These are phyloP conservation scores for Pascua guehoae DNA, from an alignment of 1,284 basidiomycete species.

Conservation along the genomic window DNA sequence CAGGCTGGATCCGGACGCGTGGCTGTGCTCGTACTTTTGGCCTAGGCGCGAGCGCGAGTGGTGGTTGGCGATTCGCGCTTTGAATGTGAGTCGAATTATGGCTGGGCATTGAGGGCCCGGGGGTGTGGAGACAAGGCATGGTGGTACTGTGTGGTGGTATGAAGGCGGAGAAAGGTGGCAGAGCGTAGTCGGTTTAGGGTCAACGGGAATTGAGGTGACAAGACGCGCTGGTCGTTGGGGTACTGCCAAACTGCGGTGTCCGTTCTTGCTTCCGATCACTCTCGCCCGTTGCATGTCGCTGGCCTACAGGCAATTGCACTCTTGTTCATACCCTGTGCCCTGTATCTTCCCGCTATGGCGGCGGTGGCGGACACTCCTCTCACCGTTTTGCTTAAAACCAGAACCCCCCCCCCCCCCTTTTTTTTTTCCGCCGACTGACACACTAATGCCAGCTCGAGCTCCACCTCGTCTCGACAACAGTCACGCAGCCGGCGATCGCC, in stretches of 20 bases:
- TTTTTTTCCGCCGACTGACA: not conserved
- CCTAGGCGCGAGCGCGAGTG: slow-evolving; percentile 62
- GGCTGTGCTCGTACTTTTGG: slow-evolving; percentile 71
- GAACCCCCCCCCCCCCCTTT: not conserved
- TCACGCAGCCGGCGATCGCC: slow-evolving; percentile 74
- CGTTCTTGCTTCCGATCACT: too few relatives aligned
- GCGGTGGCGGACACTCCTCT: not conserved
- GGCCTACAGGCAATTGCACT: not conserved
- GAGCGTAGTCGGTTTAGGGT: not conserved
- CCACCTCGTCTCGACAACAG: slow-evolving; percentile 71
- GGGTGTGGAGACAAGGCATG: not conserved
- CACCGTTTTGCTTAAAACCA: not conserved
- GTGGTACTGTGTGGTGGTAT: not conserved
- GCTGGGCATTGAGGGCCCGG: too few relatives aligned
- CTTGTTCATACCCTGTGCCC: not conserved
- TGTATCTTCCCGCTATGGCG: too few relatives aligned
- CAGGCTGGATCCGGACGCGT: slow-evolving; percentile 60
- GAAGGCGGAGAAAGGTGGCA: not conserved
- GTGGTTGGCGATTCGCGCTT: slow-evolving; percentile 79
- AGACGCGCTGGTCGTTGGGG: too few relatives aligned
- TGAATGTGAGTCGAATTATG: slow-evolving; percentile 63
- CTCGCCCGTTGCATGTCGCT: too few relatives aligned
- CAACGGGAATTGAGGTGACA: too few relatives aligned
- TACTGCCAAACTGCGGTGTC: too few relatives aligned
- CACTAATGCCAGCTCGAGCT: slow-evolving; percentile 66